phyloP scores from a whole-genome alignment of 2,329 filamentous ascomycete species.

The Colletotrichum truncatum region DNA sequence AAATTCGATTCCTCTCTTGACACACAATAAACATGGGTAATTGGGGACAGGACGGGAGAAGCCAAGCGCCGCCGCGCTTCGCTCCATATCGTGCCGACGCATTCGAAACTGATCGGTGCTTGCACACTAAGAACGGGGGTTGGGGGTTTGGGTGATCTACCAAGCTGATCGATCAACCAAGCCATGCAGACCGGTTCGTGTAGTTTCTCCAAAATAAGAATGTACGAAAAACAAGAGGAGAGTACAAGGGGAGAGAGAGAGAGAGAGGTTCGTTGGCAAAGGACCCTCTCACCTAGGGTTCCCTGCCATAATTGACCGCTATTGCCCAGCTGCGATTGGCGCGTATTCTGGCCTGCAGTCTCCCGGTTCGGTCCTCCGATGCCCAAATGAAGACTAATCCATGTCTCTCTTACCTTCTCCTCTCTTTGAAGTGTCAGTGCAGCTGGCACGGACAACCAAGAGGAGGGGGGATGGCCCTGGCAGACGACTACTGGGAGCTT shows the following conservation, averaged over 20 bases:
- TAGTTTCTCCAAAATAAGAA: conserved; percentile 29
- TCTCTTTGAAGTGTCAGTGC: conserved; percentile 13
- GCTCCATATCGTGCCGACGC: not conserved
- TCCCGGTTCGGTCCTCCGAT: conserved; percentile 4
- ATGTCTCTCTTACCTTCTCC: too few relatives aligned
- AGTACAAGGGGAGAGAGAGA: conserved; percentile 4
- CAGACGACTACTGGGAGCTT: not conserved
- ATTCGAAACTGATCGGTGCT: not conserved
- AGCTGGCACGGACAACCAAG: conserved; percentile 16
- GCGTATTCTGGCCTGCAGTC: conserved; percentile 6
- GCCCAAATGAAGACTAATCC: conserved; percentile 17
- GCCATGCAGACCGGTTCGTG: not conserved
- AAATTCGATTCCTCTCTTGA: conserved; percentile 1
- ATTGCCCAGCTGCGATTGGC: conserved; percentile 21
- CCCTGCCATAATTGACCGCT: conserved; percentile 16
- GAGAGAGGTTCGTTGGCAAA: conserved; percentile 12
- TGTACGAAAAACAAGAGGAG: not conserved
- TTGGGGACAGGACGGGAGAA: not conserved
- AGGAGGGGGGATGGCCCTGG: not conserved
- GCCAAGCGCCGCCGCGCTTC: not conserved
- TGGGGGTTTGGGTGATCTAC: not conserved
- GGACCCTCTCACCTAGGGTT: conserved; percentile 9
- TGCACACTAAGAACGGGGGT: not conserved
- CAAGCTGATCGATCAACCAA: not conserved
- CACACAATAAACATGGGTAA: not conserved